Conservation (phyloP, 805 yeast species). For the Saccharomycopsis vini region DNA sequence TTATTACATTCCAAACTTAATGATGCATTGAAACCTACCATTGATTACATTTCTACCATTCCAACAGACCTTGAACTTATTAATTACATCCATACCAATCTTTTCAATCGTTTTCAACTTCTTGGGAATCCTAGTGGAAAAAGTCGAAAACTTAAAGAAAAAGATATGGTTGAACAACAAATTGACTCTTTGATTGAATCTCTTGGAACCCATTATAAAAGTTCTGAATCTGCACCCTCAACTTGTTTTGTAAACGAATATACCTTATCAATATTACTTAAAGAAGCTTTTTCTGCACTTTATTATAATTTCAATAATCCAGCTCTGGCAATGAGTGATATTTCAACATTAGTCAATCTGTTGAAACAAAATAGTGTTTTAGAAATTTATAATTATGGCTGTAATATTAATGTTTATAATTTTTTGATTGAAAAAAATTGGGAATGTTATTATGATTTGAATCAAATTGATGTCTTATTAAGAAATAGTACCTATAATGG, state of each 20-base stretch:
- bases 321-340: constrained; percentile 3
- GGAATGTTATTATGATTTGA: constrained; percentile 11
- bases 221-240: not conserved
- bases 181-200: too few species aligned
- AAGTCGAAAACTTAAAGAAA: not conserved
- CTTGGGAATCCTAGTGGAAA: not conserved
- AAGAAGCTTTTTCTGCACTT: not conserved
- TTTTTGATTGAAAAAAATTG: constrained; percentile 12
- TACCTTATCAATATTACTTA: constrained; percentile 6
- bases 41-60: constrained; percentile 9
- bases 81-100: constrained; percentile 3
- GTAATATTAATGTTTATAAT: constrained; percentile 13
- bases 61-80: constrained; percentile 11
- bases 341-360: constrained; percentile 2
- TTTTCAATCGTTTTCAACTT: not conserved
- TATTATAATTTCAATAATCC: constrained; percentile 1
- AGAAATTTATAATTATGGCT: constrained; percentile 10
- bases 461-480: not conserved
- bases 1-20: too few species aligned
- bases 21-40: constrained; percentile 5
- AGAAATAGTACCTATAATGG: not conserved
- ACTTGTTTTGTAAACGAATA: constrained; percentile 3
- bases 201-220: too few species aligned
- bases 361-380: constrained; percentile 2
- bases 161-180: not conserved